A percentile compares a stretch with the other conserved stretches of the same genome.
phyloP scores from a whole-genome alignment of 208 protist genomes.

The Giardia duodenalis region DNA sequence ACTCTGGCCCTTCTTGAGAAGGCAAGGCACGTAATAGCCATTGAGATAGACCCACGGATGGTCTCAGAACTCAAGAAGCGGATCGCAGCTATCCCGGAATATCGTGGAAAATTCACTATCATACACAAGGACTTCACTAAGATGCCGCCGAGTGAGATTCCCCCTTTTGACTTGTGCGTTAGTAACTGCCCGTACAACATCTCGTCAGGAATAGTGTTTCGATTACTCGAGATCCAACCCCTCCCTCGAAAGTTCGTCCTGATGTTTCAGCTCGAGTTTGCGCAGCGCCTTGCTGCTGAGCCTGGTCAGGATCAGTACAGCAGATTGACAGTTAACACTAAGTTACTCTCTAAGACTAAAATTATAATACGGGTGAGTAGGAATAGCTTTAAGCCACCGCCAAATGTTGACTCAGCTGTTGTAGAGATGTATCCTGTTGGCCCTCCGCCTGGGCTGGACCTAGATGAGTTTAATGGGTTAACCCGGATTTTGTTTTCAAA shows the following conservation, averaged over 20 bases:
- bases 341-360: constrained; percentile 87
- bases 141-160: constrained; percentile 65
- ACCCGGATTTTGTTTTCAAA: constrained; percentile 86
- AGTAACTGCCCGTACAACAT: constrained; percentile 99
- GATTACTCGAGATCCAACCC: constrained; percentile 71
- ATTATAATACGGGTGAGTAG: constrained; percentile 82
- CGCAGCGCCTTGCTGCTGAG: constrained; percentile 83
- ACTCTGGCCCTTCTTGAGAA: constrained; percentile 87
- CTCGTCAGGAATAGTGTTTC: constrained; percentile 94
- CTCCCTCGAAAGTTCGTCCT: constrained; percentile 57
- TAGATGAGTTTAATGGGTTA: constrained; percentile 92
- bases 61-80: constrained; percentile 95
- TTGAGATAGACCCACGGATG: constrained; percentile 97
- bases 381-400: constrained; percentile 96
- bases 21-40: constrained; percentile 70
- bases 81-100: constrained; percentile 60
- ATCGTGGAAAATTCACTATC: constrained; percentile 70
- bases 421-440: constrained; percentile 79
- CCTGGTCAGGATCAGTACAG: constrained; percentile 87
- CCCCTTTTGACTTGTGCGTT: constrained; percentile 98
- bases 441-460: constrained; percentile 15
- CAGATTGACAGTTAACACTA: constrained; percentile 91
- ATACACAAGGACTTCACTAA: constrained; percentile 92
- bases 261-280: constrained; percentile 99
- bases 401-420: constrained; percentile 87